Evolutionary conservation across 2,329 filamentous ascomycete genomes (phyloP), one percentile per base, ranked within the genome.

Genomic region (Aspergillus pseudoviridinutans): DNA sequence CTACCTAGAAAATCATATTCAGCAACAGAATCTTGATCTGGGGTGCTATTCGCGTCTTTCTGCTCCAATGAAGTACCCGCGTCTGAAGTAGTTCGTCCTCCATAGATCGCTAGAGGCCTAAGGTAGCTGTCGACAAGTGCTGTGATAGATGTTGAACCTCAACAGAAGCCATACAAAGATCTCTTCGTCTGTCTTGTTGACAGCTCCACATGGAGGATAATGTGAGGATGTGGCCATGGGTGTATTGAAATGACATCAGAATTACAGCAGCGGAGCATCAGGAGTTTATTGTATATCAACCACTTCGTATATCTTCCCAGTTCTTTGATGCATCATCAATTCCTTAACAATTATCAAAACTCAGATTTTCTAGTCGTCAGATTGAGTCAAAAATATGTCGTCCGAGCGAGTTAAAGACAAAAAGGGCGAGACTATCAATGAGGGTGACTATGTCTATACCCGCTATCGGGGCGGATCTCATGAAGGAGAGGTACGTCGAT

Each of bases 401-500:
- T 25, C 55, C 49, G 58, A 62, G 56, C 42, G 50, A 53, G 50
- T 66, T 50, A 54, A 64, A 53, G 67, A 67, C 49, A 64, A 64
- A 46, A 59, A 63, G 41, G 60, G 66, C 24, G 57, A 68, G 24
- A 24, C 53, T 12, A 65, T 69, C 51, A 35, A 58, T 22, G 60
- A 65, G 51, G 63, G 63, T 46, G 64, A 71, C 51, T 60, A 58
- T 32, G 64, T 68, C 52, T 63, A 47, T 29, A 70, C 63, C 28
- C 62, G 49, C 17, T 63, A 60, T 29, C 63, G 64, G 29, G 66
- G 66, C 29, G 69, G 67, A 49, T 54, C 56, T 8, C 65, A 66
- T 44, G 50, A 61, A 50, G 62, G 66, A 47, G 59, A 62, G 60
- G 66, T 69, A 63, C 10, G 35, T 17, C 32, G 44, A 51, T 50